A percentile compares a stretch with the other conserved stretches of the same genome.
phyloP scores from a whole-genome alignment of 306 rosid genomes.

The Betula pendula region DNA sequence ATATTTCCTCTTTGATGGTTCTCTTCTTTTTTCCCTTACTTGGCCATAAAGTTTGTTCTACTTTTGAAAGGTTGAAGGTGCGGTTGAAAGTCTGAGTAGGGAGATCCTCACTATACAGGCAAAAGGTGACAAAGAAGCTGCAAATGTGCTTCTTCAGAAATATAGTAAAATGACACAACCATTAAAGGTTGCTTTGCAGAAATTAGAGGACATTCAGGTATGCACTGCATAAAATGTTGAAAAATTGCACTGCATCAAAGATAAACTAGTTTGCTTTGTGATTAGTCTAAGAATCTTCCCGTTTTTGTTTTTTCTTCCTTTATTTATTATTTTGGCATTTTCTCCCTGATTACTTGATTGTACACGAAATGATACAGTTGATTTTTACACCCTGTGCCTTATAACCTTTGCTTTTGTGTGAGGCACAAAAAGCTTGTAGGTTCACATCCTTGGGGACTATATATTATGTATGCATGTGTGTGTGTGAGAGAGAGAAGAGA shows the following conservation, averaged over 20 bases:
- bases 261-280: neutral
- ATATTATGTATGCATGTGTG: no score
- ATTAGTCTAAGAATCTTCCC: neutral
- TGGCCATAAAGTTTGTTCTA: conserved; percentile 9
- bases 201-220: conserved; percentile 82
- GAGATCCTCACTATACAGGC: conserved; percentile 94
- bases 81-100: conserved; percentile 83
- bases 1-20: conserved; percentile 9
- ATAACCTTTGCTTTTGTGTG: no score
- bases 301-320: no score
- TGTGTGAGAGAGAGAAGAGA: no score
- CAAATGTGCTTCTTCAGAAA: conserved; percentile 69
- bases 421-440: no score
- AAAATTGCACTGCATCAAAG: neutral
- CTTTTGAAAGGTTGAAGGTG: conserved; percentile 62
- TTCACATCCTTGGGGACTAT: no score
- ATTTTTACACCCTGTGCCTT: no score
- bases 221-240: conserved; percentile 6
- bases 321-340: no score
- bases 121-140: conserved; percentile 85
- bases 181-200: conserved; percentile 56
- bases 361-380: no score
- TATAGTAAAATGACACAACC: conserved; percentile 59
- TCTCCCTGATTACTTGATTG: no score
- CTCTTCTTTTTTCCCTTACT: conserved; percentile 6